Conservation (phyloP, 192 early-diverging fungal species). For the Chytriomyces sp. region DNA sequence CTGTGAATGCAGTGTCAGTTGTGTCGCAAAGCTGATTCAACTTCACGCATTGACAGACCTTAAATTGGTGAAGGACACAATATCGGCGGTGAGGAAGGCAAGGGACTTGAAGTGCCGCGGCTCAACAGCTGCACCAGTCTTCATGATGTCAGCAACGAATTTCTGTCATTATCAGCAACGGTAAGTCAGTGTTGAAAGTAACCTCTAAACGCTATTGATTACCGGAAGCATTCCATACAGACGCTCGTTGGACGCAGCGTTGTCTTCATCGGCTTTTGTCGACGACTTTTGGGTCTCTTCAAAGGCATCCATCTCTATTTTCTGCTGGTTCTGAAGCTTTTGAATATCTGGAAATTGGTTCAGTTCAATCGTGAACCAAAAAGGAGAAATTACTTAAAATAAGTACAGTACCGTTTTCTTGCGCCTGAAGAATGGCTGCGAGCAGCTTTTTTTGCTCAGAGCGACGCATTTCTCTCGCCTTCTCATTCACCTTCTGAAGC, state of each 20-base stretch:
- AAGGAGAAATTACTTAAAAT: neutral
- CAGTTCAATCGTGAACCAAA: neutral
- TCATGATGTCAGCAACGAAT: slow-evolving; percentile 48
- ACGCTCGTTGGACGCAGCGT: slow-evolving; percentile 42
- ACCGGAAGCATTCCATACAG: slow-evolving; percentile 50
- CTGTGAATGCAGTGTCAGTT: neutral
- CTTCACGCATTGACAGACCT: slow-evolving; percentile 7
- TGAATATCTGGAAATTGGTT: slow-evolving; percentile 29
- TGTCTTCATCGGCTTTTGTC: slow-evolving; percentile 48
- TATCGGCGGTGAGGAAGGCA: slow-evolving; percentile 41
- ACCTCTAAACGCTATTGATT: neutral
- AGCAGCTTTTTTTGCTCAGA: slow-evolving; percentile 4
- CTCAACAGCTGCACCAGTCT: slow-evolving; percentile 37
- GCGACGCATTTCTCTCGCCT: slow-evolving; percentile 1
- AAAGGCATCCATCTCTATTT: slow-evolving; percentile 43
- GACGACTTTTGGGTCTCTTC: slow-evolving; percentile 39
- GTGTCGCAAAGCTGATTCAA: neutral
- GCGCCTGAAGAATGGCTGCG: neutral
- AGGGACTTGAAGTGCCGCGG: slow-evolving; percentile 43
- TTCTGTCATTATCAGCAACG: neutral
- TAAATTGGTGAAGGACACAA: slow-evolving; percentile 50
- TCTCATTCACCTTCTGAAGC: neutral
- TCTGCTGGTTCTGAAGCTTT: slow-evolving; percentile 46
- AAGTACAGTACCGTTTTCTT: slow-evolving; percentile 17
- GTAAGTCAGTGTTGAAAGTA: neutral